Percentiles rank a stretch among this genome's conserved stretches.
Conservation (phyloP, 495 filamentous ascomycete species). For the Penicillium canariense region DNA sequence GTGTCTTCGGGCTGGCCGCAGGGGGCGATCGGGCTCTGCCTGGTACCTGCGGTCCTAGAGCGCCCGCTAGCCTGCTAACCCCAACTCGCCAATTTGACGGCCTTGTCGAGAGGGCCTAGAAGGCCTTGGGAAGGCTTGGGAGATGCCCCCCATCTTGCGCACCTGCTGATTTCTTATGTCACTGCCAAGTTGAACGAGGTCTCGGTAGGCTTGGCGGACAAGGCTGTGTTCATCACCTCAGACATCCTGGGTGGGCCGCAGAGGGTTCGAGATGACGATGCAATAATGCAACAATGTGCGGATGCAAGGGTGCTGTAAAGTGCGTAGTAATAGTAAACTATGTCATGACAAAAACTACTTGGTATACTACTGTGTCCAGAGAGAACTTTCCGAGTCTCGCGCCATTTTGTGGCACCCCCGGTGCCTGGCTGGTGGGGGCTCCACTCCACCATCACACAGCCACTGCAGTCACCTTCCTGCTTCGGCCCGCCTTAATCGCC, state of each 20-base stretch:
- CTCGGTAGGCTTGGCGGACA: not conserved
- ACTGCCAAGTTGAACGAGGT: too few relatives aligned
- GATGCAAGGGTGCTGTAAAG: not conserved
- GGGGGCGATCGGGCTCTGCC: not conserved
- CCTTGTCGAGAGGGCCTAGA: too few relatives aligned
- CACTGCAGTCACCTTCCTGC: conserved; percentile 19
- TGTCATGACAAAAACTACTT: conserved; percentile 8
- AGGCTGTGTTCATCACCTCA: not conserved
- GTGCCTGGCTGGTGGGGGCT: not conserved
- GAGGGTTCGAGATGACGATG: not conserved
- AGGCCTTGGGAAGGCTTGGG: not conserved
- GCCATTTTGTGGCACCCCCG: not conserved
- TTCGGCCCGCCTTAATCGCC: conserved; percentile 2
- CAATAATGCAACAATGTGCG: too few relatives aligned
- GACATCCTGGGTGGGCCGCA: not conserved
- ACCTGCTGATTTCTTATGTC: too few relatives aligned
- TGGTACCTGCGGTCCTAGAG: conserved; percentile 17
- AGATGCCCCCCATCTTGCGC: too few relatives aligned
- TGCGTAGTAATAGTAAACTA: not conserved
- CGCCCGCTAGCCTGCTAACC: too few relatives aligned
- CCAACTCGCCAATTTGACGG: too few relatives aligned
- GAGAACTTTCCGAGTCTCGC: conserved; percentile 1
- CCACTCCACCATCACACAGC: conserved; percentile 17
- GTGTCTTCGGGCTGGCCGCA: conserved; percentile 2
- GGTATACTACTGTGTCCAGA: conserved; percentile 18